Evolutionary conservation across 257 asterid species (phyloP).

Genomic region (Perilla frutescens): DNA sequence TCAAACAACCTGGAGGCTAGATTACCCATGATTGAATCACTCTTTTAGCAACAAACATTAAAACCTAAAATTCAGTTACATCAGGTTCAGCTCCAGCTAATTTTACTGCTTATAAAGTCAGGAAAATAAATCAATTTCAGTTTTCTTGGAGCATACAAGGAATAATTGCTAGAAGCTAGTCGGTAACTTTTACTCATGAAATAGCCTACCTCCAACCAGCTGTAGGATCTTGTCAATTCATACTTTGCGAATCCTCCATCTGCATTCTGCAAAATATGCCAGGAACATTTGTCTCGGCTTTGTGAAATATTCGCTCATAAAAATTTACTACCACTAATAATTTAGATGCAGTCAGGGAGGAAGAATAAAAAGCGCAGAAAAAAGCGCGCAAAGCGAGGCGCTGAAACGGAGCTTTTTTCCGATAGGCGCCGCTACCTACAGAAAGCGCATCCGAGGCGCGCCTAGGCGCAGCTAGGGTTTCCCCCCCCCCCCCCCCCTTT

Average conservation of each 20-base stretch:
- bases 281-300: constrained; percentile 43
- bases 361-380: not conserved
- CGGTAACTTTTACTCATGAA: constrained; percentile 25
- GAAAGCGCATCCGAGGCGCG: too few relatives aligned
- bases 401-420: too few relatives aligned
- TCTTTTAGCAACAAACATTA: constrained; percentile 23
- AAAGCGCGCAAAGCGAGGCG: too few relatives aligned
- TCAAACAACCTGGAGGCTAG: constrained; percentile 9
- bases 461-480: too few relatives aligned
- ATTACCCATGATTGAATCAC: constrained; percentile 25
- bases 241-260: constrained; percentile 95
- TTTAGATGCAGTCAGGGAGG: constrained; percentile 17
- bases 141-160: constrained; percentile 4
- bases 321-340: constrained; percentile 13
- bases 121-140: constrained; percentile 4
- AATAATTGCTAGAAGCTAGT: constrained; percentile 12
- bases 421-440: too few relatives aligned
- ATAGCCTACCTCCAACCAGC: constrained; percentile 92
- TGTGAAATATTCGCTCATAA: not conserved
- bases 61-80: not conserved
- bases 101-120: constrained; percentile 7
- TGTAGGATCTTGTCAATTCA: constrained; percentile 97
- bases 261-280: constrained; percentile 62
- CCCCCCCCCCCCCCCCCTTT: too few relatives aligned
- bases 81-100: constrained; percentile 18